Evolutionary conservation across 2,329 filamentous ascomycete species (phyloP).

Genomic region (Aspergillus sp.): DNA sequence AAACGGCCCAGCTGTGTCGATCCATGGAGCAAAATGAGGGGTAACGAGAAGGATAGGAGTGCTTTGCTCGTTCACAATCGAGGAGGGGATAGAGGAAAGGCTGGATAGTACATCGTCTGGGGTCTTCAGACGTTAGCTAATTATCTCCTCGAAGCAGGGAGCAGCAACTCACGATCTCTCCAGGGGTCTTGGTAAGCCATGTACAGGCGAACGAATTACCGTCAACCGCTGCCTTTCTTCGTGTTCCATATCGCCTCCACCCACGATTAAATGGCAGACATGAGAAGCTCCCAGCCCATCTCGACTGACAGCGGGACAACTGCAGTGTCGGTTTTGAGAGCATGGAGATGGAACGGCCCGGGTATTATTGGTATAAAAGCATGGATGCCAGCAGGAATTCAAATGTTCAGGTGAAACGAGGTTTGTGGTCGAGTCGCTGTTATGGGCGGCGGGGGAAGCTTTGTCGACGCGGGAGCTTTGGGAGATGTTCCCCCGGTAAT

Average conservation of each 20-base stretch:
- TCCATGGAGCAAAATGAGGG: conserved; percentile 29
- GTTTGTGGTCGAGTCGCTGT: not conserved
- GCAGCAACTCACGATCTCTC: conserved; percentile 16
- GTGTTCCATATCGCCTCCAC: conserved; percentile 12
- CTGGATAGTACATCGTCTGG: conserved; percentile 22
- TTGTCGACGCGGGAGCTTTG: too few relatives aligned
- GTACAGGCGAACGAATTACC: conserved; percentile 18
- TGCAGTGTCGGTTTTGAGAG: conserved; percentile 11
- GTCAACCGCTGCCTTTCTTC: conserved; percentile 3
- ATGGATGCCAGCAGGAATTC: conserved; percentile 6
- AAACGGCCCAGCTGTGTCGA: conserved; percentile 22
- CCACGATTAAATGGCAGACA: not conserved
- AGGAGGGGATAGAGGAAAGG: conserved; percentile 12
- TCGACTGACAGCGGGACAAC: conserved; percentile 3
- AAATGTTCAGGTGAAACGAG: too few relatives aligned
- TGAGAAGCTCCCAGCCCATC: conserved; percentile 1
- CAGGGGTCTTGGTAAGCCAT: conserved; percentile 24
- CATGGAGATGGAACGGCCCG: conserved; percentile 9
- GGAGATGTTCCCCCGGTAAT: too few relatives aligned
- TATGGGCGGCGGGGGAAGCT: not conserved
- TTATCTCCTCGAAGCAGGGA: not conserved
- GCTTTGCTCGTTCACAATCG: conserved; percentile 8
- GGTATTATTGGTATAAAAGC: conserved; percentile 14
- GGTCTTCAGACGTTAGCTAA: conserved; percentile 14
- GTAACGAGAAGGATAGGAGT: conserved; percentile 29